Evolutionary conservation across 331 rosid species (phyloP), one percentile per base, ranked within the genome.

Genomic region (Acacia pycnantha): DNA sequence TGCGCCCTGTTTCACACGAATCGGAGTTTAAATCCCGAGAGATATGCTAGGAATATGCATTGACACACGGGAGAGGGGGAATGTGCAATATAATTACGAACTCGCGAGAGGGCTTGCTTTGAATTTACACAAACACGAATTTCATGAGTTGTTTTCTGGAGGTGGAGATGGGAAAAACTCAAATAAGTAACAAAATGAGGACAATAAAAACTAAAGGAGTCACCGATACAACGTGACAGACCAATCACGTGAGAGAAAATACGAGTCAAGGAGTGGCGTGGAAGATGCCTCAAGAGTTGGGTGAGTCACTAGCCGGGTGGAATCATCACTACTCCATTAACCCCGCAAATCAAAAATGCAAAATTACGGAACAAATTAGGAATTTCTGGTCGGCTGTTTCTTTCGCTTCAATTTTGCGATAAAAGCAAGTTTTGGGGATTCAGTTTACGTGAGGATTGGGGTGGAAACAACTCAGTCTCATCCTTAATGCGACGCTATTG

Each of bases 1-100:
- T 83, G 80, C 50, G 41, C 68, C 35, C 67, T 47, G 50, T 37
- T 70, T 18, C 41, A 11, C 40, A 40, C 37, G 88, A 82, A 79
- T 77, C 77, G 21, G 67, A 80, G 64, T 75, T 75, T 68, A 70
- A 74, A 26, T 43, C 33, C 82, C 18, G 67, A 53, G 77, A 79
- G 54, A 86, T 56, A 90, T 88, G 91, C 86, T 72, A 77, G 81
- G 93, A 88, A 87, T 82, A 78, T 77, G 87, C 89, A 82, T 69
- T 75, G 82, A 47, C 75, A 80, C 66, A 62, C 10, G 58, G 69
- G 78, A 46, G 70, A 71, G 74, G 65, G 73, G 77, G 29, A 70
- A 41, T 48, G 58, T 10, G 78, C 47, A 5, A 37, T 70, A 84
- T 66, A 56, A 70, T 18, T 72, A 19, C 78, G 27, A 44, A 13